phyloP scores from a whole-genome alignment of 345 rosid genomes.

The Populus nigra region DNA sequence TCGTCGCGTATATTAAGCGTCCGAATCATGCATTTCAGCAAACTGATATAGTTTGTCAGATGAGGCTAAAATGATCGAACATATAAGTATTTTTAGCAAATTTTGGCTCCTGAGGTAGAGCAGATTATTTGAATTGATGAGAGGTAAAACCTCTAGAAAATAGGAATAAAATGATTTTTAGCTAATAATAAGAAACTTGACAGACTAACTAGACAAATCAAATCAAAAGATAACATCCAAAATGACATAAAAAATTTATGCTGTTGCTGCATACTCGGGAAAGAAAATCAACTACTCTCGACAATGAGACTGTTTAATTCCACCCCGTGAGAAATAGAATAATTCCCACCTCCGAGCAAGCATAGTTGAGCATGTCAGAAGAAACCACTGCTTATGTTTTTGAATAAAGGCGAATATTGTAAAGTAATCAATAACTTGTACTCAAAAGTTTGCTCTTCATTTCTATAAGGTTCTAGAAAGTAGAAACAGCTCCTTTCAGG shows the following conservation, averaged over 20 bases:
- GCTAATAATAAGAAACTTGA: background rate
- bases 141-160: background rate
- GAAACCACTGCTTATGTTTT: background rate
- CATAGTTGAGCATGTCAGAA: background rate
- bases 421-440: background rate
- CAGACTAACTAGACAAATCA: slow-evolving; percentile 1
- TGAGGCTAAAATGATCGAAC: background rate
- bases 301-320: background rate
- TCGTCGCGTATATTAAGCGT: background rate
- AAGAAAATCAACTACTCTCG: background rate
- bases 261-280: background rate
- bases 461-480: slow-evolving; percentile 7
- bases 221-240: background rate
- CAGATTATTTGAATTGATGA: background rate
- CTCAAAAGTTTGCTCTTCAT: slow-evolving; percentile 6
- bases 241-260: slow-evolving; percentile 8
- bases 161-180: background rate
- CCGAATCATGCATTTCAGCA: background rate
- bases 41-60: background rate
- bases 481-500: background rate
- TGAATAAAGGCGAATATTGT: background rate
- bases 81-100: background rate
- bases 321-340: background rate
- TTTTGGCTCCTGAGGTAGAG: background rate
- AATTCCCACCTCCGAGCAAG: slow-evolving; percentile 4